Evolutionary conservation across 305 asterid genomes (phyloP), one percentile per base, ranked within the genome.

Genomic region (Rubia peregrina): DNA sequence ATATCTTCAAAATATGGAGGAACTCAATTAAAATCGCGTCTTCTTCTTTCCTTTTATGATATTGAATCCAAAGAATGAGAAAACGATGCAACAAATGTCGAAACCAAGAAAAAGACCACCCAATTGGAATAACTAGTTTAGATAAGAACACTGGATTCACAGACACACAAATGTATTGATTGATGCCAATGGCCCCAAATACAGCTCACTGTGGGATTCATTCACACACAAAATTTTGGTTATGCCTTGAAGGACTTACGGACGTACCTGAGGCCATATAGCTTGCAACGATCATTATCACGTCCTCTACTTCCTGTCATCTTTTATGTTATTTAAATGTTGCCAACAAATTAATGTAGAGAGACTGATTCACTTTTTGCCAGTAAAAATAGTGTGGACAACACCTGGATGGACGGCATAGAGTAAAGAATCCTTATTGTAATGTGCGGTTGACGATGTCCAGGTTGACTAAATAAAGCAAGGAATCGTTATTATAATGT

Each of bases 191-290:
- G 78, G 74, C 67, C 78, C 70, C 72, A 13, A 64, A 26, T 64
- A 65, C 75, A 75, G 79, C 75, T 75, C 74, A 70, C 59, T 21
- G 16, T 60, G 24, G 73, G 30, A 44, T 7, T 43, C 53, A 17
- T 67, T 11, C 51, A 62, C 46, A 30, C 14, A 22, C 36, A 19
- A 56, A 56, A 56, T 14, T 13, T 7, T 36, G 48, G 21, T 24
- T 59, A 21, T 13, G 1, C 11, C 16, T 11, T 17, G n/a, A 61
- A 71, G 73, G 73, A 78, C 76, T 61, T 67, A 44, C 63, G 79
- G 79, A 78, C n/a, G 75, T 74, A 78, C 82, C 68, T 51, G 19
- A 78, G 57, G 38, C 79, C 74, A 67, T 49, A 61, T 36, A 38
- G 14, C 43, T 13, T 13, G 17, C 43, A 33, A 42, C 49, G 36